These are phyloP conservation scores for Auricularia sp. DNA, from an alignment of 768 basidiomycete species.

Conservation along the genomic window DNA sequence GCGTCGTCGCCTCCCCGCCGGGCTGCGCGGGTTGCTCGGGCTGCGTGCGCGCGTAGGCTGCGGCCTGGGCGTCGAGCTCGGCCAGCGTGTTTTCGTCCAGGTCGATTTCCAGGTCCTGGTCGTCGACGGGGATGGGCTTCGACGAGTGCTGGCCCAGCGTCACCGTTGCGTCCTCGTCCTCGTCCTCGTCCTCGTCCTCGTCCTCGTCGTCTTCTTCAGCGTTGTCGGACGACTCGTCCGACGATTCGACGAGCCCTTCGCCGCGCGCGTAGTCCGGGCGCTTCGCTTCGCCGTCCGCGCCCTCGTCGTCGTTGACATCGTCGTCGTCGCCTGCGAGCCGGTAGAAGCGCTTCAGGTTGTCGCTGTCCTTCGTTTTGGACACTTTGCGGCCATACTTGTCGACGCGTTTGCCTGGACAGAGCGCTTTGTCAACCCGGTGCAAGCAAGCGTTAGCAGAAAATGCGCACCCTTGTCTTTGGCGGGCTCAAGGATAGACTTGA, in stretches of 20 bases:
- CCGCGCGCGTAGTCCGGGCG: slow-evolving; percentile 82
- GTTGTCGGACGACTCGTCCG: slow-evolving; percentile 46
- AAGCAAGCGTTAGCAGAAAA: background rate
- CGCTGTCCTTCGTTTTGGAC: slow-evolving; percentile 57
- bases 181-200: slow-evolving; percentile 30
- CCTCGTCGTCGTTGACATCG: slow-evolving; percentile 18
- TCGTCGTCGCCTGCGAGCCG: slow-evolving; percentile 40
- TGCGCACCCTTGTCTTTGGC: slow-evolving; percentile 26
- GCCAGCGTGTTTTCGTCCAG: slow-evolving; percentile 65
- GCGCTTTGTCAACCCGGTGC: slow-evolving; percentile 7
- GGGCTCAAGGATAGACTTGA: slow-evolving; percentile 64
- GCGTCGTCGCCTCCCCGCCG: slow-evolving; percentile 35
- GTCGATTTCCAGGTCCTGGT: slow-evolving; percentile 54
- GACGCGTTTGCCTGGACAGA: slow-evolving; percentile 42
- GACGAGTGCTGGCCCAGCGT: slow-evolving; percentile 39
- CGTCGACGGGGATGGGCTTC: slow-evolving; percentile 34
- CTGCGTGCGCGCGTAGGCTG: slow-evolving; percentile 36
- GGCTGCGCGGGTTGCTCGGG: slow-evolving; percentile 22
- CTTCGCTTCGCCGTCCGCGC: slow-evolving; percentile 17
- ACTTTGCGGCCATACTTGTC: slow-evolving; percentile 85
- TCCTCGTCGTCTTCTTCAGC: slow-evolving; percentile 26
- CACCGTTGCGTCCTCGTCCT: slow-evolving; percentile 39
- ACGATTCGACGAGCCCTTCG: slow-evolving; percentile 78
- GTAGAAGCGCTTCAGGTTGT: slow-evolving; percentile 74
- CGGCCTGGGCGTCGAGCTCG: slow-evolving; percentile 65